phyloP scores from a whole-genome alignment of 140 eudicot genomes.

The Flaveria floridana region DNA sequence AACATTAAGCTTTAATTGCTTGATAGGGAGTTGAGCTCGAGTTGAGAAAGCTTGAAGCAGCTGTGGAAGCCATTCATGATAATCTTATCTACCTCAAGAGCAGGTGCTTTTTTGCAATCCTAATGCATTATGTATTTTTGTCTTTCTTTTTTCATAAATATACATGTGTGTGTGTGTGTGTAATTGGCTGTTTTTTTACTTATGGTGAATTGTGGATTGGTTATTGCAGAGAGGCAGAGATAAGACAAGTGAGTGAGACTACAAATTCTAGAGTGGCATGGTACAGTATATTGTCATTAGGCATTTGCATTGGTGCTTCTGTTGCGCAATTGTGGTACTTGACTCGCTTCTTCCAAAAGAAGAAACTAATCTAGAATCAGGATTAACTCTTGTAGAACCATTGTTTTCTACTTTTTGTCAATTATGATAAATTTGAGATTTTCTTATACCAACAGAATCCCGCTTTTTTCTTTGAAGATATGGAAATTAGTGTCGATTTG shows the following conservation, averaged over 20 bases:
- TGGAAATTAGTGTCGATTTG: neutral
- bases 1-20: conserved; percentile 12
- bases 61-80: conserved; percentile 93
- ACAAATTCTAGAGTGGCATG: conserved; percentile 83
- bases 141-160: neutral
- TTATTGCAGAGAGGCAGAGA: conserved; percentile 71
- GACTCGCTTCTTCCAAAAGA: conserved; percentile 85
- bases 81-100: conserved; percentile 62
- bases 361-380: conserved; percentile 71
- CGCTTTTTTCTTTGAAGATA: conserved; percentile 19
- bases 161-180: neutral
- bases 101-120: conserved; percentile 44
- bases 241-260: conserved; percentile 65
- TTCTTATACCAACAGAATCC: conserved; percentile 25
- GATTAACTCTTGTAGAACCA: conserved; percentile 25
- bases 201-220: conserved; percentile 1
- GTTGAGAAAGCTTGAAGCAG: conserved; percentile 89
- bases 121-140: neutral
- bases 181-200: neutral
- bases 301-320: conserved; percentile 71
- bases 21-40: conserved; percentile 95
- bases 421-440: conserved; percentile 5
- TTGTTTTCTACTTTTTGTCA: neutral
- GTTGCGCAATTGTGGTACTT: conserved; percentile 60
- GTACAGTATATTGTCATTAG: conserved; percentile 77